phyloP scores from a whole-genome alignment of 1,139 yeast genomes.

The Arxiozyma telluris region DNA sequence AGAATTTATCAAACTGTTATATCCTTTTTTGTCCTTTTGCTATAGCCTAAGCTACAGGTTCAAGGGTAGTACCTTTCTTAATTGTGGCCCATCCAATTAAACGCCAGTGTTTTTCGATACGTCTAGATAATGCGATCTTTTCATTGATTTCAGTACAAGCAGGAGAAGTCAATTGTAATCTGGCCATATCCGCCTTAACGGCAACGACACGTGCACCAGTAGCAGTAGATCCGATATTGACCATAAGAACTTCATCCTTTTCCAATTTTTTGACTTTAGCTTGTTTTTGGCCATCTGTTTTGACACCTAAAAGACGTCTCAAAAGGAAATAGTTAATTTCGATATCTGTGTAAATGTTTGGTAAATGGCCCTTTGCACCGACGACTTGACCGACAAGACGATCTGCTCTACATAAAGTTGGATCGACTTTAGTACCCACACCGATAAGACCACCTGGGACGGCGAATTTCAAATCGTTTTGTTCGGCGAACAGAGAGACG shows the following conservation, averaged over 20 bases:
- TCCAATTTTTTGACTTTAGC: constrained; percentile 94
- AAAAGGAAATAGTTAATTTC: constrained; percentile 95
- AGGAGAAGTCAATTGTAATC: constrained; percentile 91
- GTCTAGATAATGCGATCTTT: constrained; percentile 96
- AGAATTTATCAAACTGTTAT: neutral
- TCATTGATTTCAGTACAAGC: constrained; percentile 98
- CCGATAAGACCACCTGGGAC: constrained; percentile 99
- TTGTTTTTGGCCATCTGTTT: constrained; percentile 95
- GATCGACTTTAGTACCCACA: constrained; percentile 98
- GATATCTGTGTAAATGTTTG: constrained; percentile 91
- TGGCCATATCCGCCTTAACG: constrained; percentile 98
- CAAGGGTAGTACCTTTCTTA: constrained; percentile 85
- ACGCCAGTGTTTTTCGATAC: constrained; percentile 99
- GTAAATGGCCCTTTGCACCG: constrained; percentile 93
- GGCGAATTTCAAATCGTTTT: constrained; percentile 94
- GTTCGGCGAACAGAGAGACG: constrained; percentile 92
- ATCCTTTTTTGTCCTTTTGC: neutral
- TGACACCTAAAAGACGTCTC: constrained; percentile 96
- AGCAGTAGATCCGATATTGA: constrained; percentile 97
- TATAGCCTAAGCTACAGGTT: constrained; percentile 43
- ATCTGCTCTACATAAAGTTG: constrained; percentile 98
- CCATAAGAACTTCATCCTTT: constrained; percentile 95
- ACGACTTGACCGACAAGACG: constrained; percentile 98
- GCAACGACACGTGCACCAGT: constrained; percentile 99
- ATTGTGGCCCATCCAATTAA: constrained; percentile 99